Percentiles rank a stretch among this genome's conserved stretches.
Evolutionary conservation across 257 asterid genomes (phyloP).

Genomic region (Penstemon davidsonii): DNA sequence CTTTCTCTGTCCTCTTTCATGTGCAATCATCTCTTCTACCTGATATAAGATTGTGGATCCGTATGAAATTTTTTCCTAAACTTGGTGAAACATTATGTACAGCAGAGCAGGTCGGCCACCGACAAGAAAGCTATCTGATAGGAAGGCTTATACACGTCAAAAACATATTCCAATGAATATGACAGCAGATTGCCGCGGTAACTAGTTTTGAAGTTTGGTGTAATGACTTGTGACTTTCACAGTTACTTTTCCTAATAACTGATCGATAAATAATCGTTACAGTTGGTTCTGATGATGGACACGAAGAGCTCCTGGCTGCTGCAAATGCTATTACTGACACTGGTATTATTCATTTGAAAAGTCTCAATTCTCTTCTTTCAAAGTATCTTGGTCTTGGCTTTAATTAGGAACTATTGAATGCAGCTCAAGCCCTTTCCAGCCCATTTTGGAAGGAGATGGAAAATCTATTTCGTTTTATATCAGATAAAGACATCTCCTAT

Average conservation of each 20-base stretch:
- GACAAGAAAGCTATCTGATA: constrained; percentile 81
- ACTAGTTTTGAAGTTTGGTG: constrained; percentile 21
- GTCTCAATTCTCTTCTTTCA: constrained; percentile 25
- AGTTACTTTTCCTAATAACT: constrained; percentile 21
- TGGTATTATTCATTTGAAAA: constrained; percentile 47
- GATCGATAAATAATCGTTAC: constrained; percentile 18
- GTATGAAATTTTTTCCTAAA: constrained; percentile 16
- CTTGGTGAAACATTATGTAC: constrained; percentile 41
- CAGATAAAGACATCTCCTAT: constrained; percentile 66
- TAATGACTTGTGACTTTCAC: constrained; percentile 16
- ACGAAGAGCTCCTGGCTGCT: constrained; percentile 90
- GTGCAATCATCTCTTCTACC: constrained; percentile 10
- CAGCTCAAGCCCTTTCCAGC: constrained; percentile 78
- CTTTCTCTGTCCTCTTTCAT: constrained; percentile 14
- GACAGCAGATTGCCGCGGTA: constrained; percentile 80
- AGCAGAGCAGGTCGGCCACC: constrained; percentile 85
- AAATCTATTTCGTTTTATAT: constrained; percentile 62
- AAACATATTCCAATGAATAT: constrained; percentile 56
- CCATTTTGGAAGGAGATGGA: constrained; percentile 88
- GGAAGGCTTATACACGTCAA: constrained; percentile 79
- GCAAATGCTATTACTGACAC: constrained; percentile 74
- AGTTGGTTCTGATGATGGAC: constrained; percentile 88
- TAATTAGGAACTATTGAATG: constrained; percentile 35
- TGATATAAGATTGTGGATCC: constrained; percentile 19
- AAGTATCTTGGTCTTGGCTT: constrained; percentile 23